Evolutionary conservation across 2,329 filamentous ascomycete species (phyloP).

Genomic region (Coniosporium uncinatum): DNA sequence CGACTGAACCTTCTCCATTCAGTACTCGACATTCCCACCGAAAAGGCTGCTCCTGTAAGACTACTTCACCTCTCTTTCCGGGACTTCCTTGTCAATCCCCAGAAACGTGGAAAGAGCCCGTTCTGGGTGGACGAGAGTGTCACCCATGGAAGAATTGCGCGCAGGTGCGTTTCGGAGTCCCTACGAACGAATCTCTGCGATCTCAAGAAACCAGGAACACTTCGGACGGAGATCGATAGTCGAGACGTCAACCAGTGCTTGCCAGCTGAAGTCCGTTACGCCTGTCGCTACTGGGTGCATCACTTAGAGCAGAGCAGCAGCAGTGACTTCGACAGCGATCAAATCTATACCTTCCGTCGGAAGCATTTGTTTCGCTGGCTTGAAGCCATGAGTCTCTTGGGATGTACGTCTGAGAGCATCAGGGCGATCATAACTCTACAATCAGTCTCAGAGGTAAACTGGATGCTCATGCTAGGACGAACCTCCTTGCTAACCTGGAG

Average conservation of each 20-base stretch:
- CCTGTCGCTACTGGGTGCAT: not conserved
- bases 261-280: not conserved
- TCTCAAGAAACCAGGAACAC: not conserved
- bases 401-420: not conserved
- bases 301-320: not conserved
- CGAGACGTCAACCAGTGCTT: not conserved
- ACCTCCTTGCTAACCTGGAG: too few relatives aligned
- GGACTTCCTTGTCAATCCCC: slow-evolving; percentile 16
- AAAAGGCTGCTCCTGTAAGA: slow-evolving; percentile 5
- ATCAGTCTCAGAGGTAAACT: too few relatives aligned
- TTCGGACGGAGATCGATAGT: slow-evolving; percentile 2
- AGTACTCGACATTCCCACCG: slow-evolving; percentile 8
- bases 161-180: slow-evolving; percentile 16
- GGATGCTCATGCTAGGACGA: too few relatives aligned
- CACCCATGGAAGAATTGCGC: slow-evolving; percentile 21
- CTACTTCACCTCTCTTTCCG: slow-evolving; percentile 17
- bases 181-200: not conserved
- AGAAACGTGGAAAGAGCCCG: slow-evolving; percentile 7
- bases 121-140: slow-evolving; percentile 30
- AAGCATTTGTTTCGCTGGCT: slow-evolving; percentile 3
- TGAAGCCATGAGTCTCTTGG: slow-evolving; percentile 2
- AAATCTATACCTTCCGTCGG: not conserved
- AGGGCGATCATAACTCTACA: not conserved
- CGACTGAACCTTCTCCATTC: slow-evolving; percentile 10
- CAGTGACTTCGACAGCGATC: not conserved